Conservation (phyloP, 1,139 yeast species). For the Geotrichum fermentans region DNA sequence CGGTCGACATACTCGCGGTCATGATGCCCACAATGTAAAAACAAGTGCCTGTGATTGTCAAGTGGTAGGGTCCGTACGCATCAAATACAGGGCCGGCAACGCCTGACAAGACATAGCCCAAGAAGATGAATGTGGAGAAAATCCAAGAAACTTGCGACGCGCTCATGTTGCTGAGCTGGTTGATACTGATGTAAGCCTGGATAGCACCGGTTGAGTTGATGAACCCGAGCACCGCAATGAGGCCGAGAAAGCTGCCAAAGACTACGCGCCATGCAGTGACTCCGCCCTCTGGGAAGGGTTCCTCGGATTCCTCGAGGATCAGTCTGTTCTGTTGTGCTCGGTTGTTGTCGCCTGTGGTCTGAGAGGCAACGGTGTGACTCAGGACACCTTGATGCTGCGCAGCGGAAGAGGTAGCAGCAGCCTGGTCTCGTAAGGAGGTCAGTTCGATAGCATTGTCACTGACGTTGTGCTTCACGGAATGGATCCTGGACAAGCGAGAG, state of each 20-base stretch:
- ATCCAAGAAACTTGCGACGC: constrained; percentile 61
- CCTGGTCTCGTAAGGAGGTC: no score
- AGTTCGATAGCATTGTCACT: no score
- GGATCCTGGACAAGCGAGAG: no score
- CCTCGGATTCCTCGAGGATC: constrained; percentile 5
- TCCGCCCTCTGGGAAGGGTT: constrained; percentile 51
- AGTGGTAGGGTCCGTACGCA: constrained; percentile 50
- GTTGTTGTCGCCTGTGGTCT: neutral
- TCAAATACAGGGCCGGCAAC: constrained; percentile 62
- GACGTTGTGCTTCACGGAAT: no score
- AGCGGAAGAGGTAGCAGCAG: neutral
- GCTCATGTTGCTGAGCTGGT: constrained; percentile 47
- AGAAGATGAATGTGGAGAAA: constrained; percentile 55
- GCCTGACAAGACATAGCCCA: constrained; percentile 52
- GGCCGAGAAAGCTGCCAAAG: constrained; percentile 60
- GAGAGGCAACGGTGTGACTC: neutral
- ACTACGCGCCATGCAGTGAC: constrained; percentile 51
- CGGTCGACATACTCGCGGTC: constrained; percentile 50
- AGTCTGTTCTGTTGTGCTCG: neutral
- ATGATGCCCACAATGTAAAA: constrained; percentile 50
- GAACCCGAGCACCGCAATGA: constrained; percentile 59
- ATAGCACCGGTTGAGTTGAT: constrained; percentile 67
- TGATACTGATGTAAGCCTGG: constrained; percentile 56
- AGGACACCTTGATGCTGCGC: neutral
- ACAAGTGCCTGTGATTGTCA: constrained; percentile 46